Evolutionary conservation across 805 yeast genomes (phyloP).

Genomic region (Candida krabiensis): DNA sequence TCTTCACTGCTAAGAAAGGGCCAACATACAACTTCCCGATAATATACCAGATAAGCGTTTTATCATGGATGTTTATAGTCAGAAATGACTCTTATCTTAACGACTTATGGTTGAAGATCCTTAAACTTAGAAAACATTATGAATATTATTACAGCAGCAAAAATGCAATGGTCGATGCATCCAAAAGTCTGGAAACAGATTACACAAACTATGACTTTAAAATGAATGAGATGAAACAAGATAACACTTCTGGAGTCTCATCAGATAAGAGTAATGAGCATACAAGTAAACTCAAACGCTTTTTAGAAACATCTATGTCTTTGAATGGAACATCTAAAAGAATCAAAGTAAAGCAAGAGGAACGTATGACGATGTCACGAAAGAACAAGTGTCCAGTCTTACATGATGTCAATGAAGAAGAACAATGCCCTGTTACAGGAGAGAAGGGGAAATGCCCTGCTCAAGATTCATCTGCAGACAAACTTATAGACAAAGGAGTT

Average conservation of each 20-base stretch:
- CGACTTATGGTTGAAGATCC: conserved; percentile 47
- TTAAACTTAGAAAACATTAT: conserved; percentile 36
- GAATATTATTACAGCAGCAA: conserved; percentile 35
- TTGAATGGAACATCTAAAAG: conserved; percentile 9
- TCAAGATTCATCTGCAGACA: conserved; percentile 4
- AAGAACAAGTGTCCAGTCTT: conserved; percentile 10
- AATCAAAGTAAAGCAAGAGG: conserved; percentile 1
- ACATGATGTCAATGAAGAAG: conserved; percentile 7
- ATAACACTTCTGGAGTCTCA: conserved; percentile 17
- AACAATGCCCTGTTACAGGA: conserved; percentile 27
- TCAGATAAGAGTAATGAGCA: conserved; percentile 30
- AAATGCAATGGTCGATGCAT: conserved; percentile 30
- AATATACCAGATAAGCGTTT: conserved; percentile 42
- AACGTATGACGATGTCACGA: no score
- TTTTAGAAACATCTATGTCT: conserved; percentile 29
- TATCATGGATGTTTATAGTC: conserved; percentile 60
- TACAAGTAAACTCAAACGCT: conserved; percentile 32
- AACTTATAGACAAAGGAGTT: conserved; percentile 1
- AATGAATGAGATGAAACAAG: conserved; percentile 23
- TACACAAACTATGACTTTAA: conserved; percentile 32
- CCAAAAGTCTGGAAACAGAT: conserved; percentile 31
- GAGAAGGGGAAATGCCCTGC: conserved; percentile 26
- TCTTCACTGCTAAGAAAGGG: conserved; percentile 37
- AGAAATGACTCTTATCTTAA: conserved; percentile 58
- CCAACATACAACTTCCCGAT: conserved; percentile 37